Evolutionary conservation across 129 eudicot genomes (phyloP), one percentile per base, ranked within the genome.

Genomic region (Flaveria bidentis): DNA sequence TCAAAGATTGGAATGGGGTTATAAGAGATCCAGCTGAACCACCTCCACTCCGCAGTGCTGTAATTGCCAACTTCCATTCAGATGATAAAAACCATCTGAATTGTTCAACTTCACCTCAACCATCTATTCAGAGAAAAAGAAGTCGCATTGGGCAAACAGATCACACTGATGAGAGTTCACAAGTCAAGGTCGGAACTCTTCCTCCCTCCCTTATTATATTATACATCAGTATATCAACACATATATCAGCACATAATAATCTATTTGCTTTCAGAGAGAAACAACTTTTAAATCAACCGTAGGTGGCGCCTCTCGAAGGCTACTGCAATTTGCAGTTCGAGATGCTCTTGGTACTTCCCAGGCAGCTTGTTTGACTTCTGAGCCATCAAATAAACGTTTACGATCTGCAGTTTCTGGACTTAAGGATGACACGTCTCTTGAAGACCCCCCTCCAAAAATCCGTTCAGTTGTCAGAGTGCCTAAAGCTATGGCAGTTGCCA

Each of bases 271-370:
- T 77, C 88, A 90, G 96, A 74, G 86, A 79, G 90, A 87, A 67
- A 82, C 65, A 46, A 81, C 50, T 72, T 64, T 88, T 77, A 89
- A 80, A 77, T 45, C 84, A 80, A 81, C 82, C 18, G 51, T 67
- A 50, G 77, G 67, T 14, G 68, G 76, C 52, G 98, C 93, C 8
- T 76, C 98, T 44, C 74, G 96, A 62, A 84, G 98, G 77, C 84
- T 93, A 67, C 90, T 93, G 80, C 98, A 93, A 58, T 91, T 87
- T 85, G 98, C 98, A 23, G 98, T 93, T 30, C 82, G 98, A 65
- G 98, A 93, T 57, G 98, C 97, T 42, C 87, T 93, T 67, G 92
- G 82, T 39, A 83, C 90, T 69, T 64, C 89, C 17, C 85, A 78
- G 84, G 68, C 93, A 58, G 81, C 92, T 55, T 83, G 82, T 73